Evolutionary conservation across 139 green algal genomes (phyloP).

Genomic region (Picochlorum costavermella): DNA sequence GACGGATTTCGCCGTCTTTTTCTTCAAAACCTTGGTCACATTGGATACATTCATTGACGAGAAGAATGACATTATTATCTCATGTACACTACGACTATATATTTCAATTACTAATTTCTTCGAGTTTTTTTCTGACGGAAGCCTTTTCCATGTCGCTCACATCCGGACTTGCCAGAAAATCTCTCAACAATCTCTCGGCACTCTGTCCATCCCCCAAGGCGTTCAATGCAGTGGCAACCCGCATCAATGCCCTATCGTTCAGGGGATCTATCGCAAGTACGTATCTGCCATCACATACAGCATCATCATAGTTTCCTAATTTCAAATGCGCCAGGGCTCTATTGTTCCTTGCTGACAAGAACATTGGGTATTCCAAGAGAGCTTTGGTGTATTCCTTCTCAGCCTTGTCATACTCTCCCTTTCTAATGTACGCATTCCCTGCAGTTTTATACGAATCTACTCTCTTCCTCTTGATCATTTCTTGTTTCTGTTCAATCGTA

Average conservation of each 20-base stretch:
- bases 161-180: not conserved
- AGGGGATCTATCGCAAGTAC: conserved; percentile 42
- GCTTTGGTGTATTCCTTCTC: conserved; percentile 33
- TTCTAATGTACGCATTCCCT: conserved; percentile 63
- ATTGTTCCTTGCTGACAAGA: conserved; percentile 64
- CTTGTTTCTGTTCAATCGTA: no score
- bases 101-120: no score
- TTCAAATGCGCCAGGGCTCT: conserved; percentile 63
- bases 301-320: conserved; percentile 41
- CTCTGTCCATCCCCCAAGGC: not conserved
- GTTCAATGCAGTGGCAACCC: conserved; percentile 34
- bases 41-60: no score
- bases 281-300: conserved; percentile 38
- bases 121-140: no score
- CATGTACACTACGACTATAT: no score
- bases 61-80: no score
- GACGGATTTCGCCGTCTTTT: no score
- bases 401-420: conserved; percentile 47
- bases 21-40: no score
- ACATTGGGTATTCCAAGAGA: conserved; percentile 33
- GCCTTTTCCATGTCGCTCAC: no score
- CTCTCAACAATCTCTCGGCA: no score
- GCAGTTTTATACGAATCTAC: no score
- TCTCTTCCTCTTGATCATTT: no score
- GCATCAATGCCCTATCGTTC: conserved; percentile 72